Evolutionary conservation across 129 eudicot genomes (phyloP).

Genomic region (Ambrosia trifida): DNA sequence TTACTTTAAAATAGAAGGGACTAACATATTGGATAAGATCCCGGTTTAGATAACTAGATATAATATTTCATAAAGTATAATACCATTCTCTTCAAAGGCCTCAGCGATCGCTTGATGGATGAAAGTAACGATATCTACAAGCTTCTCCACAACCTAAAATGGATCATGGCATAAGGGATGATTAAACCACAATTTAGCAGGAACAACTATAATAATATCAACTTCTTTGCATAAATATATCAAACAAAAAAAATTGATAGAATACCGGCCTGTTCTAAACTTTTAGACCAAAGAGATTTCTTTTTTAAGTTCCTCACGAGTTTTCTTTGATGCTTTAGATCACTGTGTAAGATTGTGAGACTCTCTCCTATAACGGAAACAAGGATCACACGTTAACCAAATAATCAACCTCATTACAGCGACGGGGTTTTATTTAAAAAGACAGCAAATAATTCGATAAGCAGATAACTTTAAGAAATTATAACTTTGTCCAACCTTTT

Average conservation of each 20-base stretch:
- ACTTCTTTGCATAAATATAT: neutral
- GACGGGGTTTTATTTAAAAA: neutral
- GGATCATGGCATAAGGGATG: neutral
- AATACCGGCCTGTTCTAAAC: constrained; percentile 91
- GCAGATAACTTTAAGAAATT: neutral
- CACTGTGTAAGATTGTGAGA: constrained; percentile 73
- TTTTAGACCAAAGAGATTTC: constrained; percentile 96
- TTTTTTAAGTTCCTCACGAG: constrained; percentile 73
- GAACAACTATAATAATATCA: constrained; percentile 1
- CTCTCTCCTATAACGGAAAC: constrained; percentile 59
- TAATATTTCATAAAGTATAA: constrained; percentile 9
- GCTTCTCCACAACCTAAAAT: constrained; percentile 84
- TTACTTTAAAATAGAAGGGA: neutral
- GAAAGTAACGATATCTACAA: constrained; percentile 81
- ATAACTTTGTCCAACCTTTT: constrained; percentile 54
- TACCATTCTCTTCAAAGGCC: constrained; percentile 84
- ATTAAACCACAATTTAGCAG: constrained; percentile 4
- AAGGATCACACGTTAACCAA: constrained; percentile 22
- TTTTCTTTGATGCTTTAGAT: constrained; percentile 82
- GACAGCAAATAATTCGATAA: neutral
- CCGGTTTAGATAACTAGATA: neutral
- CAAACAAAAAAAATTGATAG: neutral
- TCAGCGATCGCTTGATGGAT: constrained; percentile 77
- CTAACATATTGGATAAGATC: neutral
- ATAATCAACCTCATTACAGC: constrained; percentile 13